Conservation (phyloP, 2,329 filamentous ascomycete genomes). For the Penicillium sp. region DNA sequence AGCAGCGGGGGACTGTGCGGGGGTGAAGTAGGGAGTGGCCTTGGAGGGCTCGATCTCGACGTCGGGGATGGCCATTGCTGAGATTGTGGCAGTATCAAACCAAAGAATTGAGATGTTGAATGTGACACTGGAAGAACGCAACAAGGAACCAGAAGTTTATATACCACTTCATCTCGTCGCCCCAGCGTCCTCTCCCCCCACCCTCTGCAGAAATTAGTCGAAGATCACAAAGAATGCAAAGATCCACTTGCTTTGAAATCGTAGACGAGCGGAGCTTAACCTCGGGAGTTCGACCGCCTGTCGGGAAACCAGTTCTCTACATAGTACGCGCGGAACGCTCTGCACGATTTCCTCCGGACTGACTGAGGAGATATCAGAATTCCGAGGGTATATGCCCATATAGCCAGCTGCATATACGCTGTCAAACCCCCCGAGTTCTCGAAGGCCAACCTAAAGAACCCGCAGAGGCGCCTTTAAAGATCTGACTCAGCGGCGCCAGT, state of each 20-base stretch:
- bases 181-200: background rate
- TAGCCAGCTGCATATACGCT: background rate
- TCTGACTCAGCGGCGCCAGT: background rate
- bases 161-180: background rate
- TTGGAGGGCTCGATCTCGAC: slow-evolving; percentile 42
- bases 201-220: background rate
- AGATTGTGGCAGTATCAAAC: background rate
- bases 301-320: too few species aligned
- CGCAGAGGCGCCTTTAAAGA: background rate
- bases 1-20: slow-evolving; percentile 42
- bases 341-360: too few species aligned
- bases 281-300: background rate
- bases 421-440: background rate
- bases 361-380: background rate
- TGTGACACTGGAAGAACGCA: background rate
- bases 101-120: background rate
- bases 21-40: slow-evolving; percentile 49
- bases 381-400: background rate
- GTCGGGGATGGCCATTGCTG: slow-evolving; percentile 30
- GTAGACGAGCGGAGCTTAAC: background rate
- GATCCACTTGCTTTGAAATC: slow-evolving; percentile 18
- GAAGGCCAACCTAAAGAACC: background rate
- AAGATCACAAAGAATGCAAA: background rate
- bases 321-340: too few species aligned
- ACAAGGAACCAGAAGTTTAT: background rate